A percentile compares a stretch with the other conserved stretches of the same genome.
phyloP scores from a whole-genome alignment of 2,329 filamentous ascomycete species.

The Penicillium oxalicum region DNA sequence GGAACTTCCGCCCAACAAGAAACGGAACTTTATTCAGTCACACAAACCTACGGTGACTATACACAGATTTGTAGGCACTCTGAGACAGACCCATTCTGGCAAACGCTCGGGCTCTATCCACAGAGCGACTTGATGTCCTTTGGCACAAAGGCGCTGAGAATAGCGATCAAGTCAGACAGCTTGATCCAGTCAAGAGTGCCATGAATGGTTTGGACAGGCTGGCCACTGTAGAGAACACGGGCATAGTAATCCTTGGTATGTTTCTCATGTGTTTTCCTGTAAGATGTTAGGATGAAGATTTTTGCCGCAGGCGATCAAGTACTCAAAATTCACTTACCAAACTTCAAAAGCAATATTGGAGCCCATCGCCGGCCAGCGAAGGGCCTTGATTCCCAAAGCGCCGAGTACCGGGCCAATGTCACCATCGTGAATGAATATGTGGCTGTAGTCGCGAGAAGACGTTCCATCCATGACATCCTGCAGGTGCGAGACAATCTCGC shows the following conservation, averaged over 20 bases:
- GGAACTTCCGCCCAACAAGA: no score
- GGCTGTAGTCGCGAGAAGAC: constrained; percentile 26
- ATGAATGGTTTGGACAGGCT: constrained; percentile 25
- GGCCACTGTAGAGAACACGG: constrained; percentile 29
- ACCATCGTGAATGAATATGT: constrained; percentile 36
- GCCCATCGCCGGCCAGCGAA: constrained; percentile 39
- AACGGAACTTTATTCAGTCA: no score
- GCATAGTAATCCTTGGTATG: constrained; percentile 13
- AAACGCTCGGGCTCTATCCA: constrained; percentile 1
- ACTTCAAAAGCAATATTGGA: constrained; percentile 37
- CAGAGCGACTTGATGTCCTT: constrained; percentile 25
- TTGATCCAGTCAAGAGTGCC: constrained; percentile 28
- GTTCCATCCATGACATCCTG: constrained; percentile 22
- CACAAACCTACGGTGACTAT: no score
- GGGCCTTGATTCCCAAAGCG: constrained; percentile 29
- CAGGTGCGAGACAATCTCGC: constrained; percentile 30
- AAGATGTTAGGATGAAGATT: not conserved
- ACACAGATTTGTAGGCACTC: not conserved
- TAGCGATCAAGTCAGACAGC: constrained; percentile 20
- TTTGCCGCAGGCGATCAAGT: not conserved
- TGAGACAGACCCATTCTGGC: not conserved
- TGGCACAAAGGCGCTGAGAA: constrained; percentile 24
- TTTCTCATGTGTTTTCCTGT: constrained; percentile 10
- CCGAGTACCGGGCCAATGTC: constrained; percentile 35
- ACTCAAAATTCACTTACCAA: constrained; percentile 22